Base-by-base conservation (phyloP, 257 asterid species). In the Rhazya stricta region DNA sequence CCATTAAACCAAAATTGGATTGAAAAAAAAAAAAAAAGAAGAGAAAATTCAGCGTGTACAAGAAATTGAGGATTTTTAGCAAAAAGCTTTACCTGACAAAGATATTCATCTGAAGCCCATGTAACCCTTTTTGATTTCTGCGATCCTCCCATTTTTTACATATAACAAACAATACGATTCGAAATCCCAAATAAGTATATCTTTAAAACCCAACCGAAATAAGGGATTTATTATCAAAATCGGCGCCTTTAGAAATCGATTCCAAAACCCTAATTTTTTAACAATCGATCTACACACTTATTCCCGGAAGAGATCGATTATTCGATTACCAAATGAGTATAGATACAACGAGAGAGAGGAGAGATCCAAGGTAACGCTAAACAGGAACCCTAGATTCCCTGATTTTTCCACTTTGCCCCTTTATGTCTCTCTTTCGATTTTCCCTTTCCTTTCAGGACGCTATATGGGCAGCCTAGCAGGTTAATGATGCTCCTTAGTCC, bases 41-140 rank as follows among this genome's bases (percentile, higher is more conserved):
- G 11, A 58, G 70, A 45, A 60, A 53, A 54, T n/a, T 62, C 58
- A 60, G 72, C 15, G 42, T 69, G 69, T 69, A 45, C 23, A 50
- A 60, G 58, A 65, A 79, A 81, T 56, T 69, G 34, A 50, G 69
- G 58, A 77, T 67, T 81, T 76, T 78, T 81, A 37, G 62, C 56
- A 37, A 77, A 60, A 72, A 74, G 43, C 79, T 83, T 68, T 91
- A 94, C 98, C 99, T 94, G 99, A 94, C 96, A 90, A 76, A 94
- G 97, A 86, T 87, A 90, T 83, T 83, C 92, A 87, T 89, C 98
- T 76, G 98, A 82, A 73, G 99, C 94, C 98, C 97, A 94, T 61
- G 89, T 69, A 83, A 94, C 92, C 86, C 85, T 87, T 87, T 92
- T 92, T 83, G 95, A 86, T 85, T 92, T 92, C 92, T 81, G 82